Conservation (phyloP, 2,329 filamentous ascomycete species). For the Triangularia setosa region DNA sequence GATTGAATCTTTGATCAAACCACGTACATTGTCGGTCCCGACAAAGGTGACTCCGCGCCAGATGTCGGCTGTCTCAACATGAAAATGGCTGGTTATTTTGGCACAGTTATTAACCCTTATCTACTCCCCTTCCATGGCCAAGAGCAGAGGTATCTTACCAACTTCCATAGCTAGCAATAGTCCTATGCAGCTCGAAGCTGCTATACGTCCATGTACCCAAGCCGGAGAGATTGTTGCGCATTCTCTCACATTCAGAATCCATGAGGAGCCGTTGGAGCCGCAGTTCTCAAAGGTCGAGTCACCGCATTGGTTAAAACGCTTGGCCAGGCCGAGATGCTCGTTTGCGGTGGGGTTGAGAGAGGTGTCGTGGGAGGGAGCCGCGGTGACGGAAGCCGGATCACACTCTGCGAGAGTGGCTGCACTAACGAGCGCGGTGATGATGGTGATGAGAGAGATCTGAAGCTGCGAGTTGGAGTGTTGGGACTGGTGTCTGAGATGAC, state of each 20-base stretch:
- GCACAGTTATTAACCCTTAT: no score
- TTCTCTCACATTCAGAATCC: neutral
- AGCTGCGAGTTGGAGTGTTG: no score
- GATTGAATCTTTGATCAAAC: no score
- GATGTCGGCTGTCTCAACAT: no score
- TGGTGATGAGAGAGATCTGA: neutral
- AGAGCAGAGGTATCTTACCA: neutral
- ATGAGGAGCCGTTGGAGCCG: neutral
- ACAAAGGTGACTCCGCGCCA: no score
- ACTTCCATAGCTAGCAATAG: neutral
- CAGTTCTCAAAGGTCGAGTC: neutral
- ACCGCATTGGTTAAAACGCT: neutral
- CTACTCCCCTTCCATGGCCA: no score
- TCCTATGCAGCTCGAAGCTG: neutral
- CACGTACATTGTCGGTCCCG: no score
- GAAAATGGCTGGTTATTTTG: no score
- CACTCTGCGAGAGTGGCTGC: neutral
- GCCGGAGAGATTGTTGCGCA: neutral
- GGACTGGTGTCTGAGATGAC: no score
- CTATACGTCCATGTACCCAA: neutral
- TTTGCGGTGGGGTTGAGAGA: neutral
- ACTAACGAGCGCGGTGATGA: neutral
- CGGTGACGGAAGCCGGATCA: no score
- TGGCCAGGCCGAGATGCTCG: neutral
- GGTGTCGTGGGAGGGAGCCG: neutral